Evolutionary conservation across 176 grass and related monocot species (phyloP).

Genomic region (Rhynchospora breviuscula): DNA sequence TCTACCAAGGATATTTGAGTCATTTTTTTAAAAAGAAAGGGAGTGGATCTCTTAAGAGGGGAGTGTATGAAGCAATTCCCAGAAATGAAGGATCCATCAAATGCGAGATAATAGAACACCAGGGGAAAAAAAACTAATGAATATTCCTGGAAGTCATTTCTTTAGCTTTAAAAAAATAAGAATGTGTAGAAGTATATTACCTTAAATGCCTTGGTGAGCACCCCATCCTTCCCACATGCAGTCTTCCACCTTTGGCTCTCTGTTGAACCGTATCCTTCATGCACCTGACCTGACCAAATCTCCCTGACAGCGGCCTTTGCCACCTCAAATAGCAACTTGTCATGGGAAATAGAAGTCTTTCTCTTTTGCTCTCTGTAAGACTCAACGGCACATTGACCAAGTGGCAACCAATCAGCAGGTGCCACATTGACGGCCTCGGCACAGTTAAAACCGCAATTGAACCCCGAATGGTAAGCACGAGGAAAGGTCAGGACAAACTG

Average conservation of each 20-base stretch:
- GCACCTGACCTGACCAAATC: constrained; percentile 30
- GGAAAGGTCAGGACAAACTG: constrained; percentile 93
- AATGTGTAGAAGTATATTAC: constrained; percentile 34
- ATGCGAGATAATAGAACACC: background rate
- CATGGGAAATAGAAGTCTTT: constrained; percentile 88
- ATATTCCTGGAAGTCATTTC: no score
- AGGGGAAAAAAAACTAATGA: background rate
- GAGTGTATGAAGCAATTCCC: no score
- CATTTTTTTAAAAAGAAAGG: no score
- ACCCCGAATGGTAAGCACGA: constrained; percentile 83
- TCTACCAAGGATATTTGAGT: no score
- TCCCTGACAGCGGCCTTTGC: constrained; percentile 63
- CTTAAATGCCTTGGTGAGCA: constrained; percentile 64
- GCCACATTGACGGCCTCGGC: constrained; percentile 93
- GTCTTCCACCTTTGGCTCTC: constrained; percentile 36
- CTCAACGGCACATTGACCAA: constrained; percentile 76
- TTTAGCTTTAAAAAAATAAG: background rate
- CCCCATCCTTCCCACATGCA: constrained; percentile 59
- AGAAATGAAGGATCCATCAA: background rate
- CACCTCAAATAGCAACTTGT: constrained; percentile 62
- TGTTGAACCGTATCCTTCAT: constrained; percentile 7
- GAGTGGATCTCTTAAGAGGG: no score
- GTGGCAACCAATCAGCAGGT: constrained; percentile 83
- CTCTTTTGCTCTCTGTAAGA: constrained; percentile 72
- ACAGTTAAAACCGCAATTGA: constrained; percentile 98